Conservation (phyloP, 192 early-diverging fungal genomes). For the Borealophlyctis nickersoniae region DNA sequence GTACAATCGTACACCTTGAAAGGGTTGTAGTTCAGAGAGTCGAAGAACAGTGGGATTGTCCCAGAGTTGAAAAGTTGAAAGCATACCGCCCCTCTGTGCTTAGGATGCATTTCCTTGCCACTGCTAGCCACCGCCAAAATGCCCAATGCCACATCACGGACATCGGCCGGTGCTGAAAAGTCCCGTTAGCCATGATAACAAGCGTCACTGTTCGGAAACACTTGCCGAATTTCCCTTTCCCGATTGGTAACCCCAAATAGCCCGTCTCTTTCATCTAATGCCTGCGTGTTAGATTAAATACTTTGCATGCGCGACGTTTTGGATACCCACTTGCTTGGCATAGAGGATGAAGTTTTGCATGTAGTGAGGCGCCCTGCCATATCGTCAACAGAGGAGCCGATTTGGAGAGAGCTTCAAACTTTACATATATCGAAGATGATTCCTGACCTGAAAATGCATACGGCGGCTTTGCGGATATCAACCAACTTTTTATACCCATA, state of each 20-base stretch:
- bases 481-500: background rate
- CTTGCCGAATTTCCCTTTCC: constrained; percentile 6
- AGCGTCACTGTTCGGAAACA: no score
- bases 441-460: background rate
- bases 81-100: background rate
- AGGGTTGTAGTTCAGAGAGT: background rate
- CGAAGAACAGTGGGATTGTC: no score
- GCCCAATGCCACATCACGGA: constrained; percentile 1
- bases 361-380: constrained; percentile 5
- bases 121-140: background rate
- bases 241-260: constrained; percentile 5
- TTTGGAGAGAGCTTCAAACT: constrained; percentile 3
- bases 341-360: constrained; percentile 15
- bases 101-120: constrained; percentile 1
- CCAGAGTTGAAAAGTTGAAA: no score
- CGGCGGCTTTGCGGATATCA: background rate
- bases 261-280: constrained; percentile 1
- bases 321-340: constrained; percentile 12
- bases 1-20: background rate
- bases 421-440: background rate
- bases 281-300: no score
- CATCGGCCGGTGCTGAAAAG: no score
- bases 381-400: background rate
- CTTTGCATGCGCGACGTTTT: no score
- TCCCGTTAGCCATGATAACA: no score